Percentiles rank a stretch among this genome's conserved stretches.
These are phyloP conservation scores for Pseudogymnoascus sp. DNA, from an alignment of 2,329 filamentous ascomycete species.

Conservation along the genomic window DNA sequence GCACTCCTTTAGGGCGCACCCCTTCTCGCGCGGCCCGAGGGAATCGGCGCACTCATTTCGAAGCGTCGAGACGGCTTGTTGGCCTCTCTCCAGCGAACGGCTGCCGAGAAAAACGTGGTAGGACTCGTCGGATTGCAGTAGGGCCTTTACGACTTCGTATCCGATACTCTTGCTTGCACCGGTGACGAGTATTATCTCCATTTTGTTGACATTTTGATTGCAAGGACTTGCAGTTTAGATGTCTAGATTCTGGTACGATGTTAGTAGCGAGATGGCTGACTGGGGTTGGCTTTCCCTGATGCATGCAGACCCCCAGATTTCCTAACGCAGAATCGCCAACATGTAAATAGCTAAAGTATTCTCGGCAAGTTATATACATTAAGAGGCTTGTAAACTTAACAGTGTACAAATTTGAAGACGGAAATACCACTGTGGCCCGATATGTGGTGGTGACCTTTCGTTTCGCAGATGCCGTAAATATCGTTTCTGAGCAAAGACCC, in stretches of 20 bases:
- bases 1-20: constrained; percentile 23
- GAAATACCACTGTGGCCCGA: neutral
- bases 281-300: too few relatives aligned
- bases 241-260: too few relatives aligned
- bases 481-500: neutral
- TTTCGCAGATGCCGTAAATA: neutral
- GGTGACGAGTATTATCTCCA: constrained; percentile 34
- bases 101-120: constrained; percentile 35
- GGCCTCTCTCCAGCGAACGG: constrained; percentile 30
- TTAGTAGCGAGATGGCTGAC: too few relatives aligned
- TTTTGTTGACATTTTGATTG: too few relatives aligned
- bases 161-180: constrained; percentile 38
- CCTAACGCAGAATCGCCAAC: too few relatives aligned
- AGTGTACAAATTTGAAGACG: neutral
- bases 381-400: neutral
- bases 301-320: too few relatives aligned
- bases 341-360: too few relatives aligned
- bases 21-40: too few relatives aligned
- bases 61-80: constrained; percentile 30
- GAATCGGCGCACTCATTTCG: too few relatives aligned
- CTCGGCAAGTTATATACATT: too few relatives aligned
- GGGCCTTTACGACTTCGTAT: constrained; percentile 33
- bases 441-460: neutral
- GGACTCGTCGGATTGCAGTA: constrained; percentile 30
- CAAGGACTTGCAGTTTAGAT: too few relatives aligned